Conservation (phyloP, 2,329 filamentous ascomycete genomes). For the Aspergillus fructus region DNA sequence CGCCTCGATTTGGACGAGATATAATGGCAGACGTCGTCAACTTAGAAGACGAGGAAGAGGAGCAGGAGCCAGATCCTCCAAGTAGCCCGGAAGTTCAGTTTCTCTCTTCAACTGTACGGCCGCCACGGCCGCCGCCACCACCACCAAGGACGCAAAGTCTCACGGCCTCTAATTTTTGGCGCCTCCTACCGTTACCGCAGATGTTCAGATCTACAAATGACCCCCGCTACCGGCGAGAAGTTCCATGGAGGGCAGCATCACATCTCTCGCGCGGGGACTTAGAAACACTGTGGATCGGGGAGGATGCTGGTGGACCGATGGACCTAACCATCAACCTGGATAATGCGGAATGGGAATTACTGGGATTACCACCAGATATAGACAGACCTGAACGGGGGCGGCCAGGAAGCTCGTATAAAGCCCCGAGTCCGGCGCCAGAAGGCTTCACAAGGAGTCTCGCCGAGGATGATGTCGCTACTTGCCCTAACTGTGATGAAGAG, state of each 20-base stretch:
- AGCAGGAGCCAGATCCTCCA: constrained; percentile 27
- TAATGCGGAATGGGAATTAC: constrained; percentile 25
- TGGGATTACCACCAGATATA: constrained; percentile 42
- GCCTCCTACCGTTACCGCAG: constrained; percentile 12
- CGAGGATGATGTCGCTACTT: constrained; percentile 73
- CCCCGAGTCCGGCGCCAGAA: constrained; percentile 63
- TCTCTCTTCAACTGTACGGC: constrained; percentile 33
- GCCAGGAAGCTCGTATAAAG: constrained; percentile 50
- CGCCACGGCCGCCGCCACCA: constrained; percentile 12
- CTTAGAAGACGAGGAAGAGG: constrained; percentile 43
- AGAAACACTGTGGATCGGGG: constrained; percentile 25
- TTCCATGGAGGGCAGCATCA: constrained; percentile 18
- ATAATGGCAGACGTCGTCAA: constrained; percentile 41
- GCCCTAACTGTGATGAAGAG: constrained; percentile 83
- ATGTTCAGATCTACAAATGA: constrained; percentile 1
- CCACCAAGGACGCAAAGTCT: constrained; percentile 2
- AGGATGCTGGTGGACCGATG: constrained; percentile 19
- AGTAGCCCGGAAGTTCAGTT: constrained; percentile 54
- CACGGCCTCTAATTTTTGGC: constrained; percentile 10
- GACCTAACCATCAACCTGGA: constrained; percentile 29
- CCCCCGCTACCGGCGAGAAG: constrained; percentile 21
- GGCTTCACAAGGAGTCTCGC: constrained; percentile 79
- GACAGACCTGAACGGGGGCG: constrained; percentile 6
- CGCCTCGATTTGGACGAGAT: constrained; percentile 37
- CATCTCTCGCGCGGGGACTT: constrained; percentile 10